phyloP scores from a whole-genome alignment of 345 rosid genomes.

The Theobroma cacao region DNA sequence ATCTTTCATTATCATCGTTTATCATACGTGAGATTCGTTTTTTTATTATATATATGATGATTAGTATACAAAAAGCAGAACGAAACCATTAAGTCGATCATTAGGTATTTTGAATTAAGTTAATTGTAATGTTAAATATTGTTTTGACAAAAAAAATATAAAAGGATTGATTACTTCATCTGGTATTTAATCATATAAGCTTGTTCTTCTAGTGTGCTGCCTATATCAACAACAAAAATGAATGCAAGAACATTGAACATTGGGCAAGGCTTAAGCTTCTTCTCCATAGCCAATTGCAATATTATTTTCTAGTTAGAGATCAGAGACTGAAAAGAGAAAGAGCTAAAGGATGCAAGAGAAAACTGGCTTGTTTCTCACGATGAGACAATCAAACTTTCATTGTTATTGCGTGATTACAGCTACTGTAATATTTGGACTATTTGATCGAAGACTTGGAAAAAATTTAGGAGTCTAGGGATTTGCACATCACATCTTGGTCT shows the following conservation, averaged over 20 bases:
- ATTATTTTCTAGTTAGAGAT: neutral
- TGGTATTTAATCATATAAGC: too few relatives aligned
- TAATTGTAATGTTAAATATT: too few relatives aligned
- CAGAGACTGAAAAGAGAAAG: neutral
- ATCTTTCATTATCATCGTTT: too few relatives aligned
- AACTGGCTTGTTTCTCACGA: neutral
- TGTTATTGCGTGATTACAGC: neutral
- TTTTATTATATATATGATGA: too few relatives aligned
- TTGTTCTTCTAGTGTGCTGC: too few relatives aligned
- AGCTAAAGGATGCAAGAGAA: neutral
- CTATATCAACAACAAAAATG: neutral
- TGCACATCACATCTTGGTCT: neutral
- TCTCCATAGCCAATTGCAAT: neutral
- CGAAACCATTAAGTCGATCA: too few relatives aligned
- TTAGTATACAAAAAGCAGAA: too few relatives aligned
- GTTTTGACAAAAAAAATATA: too few relatives aligned
- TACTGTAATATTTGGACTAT: too few relatives aligned
- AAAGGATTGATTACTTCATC: too few relatives aligned
- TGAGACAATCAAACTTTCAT: neutral
- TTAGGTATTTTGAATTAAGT: too few relatives aligned
- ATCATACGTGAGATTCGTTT: too few relatives aligned
- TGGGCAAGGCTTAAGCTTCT: neutral
- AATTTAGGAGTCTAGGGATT: neutral
- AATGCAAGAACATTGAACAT: neutral
- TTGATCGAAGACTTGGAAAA: neutral